Evolutionary conservation across 2,329 filamentous ascomycete species (phyloP), one percentile per base, ranked within the genome.

Genomic region (Colletotrichum lini): DNA sequence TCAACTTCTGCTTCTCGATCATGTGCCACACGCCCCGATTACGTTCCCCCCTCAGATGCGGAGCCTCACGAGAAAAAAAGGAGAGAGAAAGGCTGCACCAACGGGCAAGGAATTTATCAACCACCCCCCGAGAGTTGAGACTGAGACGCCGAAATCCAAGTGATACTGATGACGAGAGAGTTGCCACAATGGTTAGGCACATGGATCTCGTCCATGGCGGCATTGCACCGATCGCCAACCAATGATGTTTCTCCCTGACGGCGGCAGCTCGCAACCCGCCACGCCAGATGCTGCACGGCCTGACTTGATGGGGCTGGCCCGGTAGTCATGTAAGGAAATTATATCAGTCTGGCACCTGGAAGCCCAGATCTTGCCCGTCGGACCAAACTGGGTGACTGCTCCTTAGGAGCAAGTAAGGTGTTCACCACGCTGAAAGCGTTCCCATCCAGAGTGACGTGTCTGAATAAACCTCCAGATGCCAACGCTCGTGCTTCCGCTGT

Each of bases 251-350:
- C 38, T 2, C 59, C 59, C 30, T 72, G 60, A 26, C 8, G 15
- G 9, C 47, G 47, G 49, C 23, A 65, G 50, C 65, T 69, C 15
- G 54, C 69, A 9, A 69, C 68, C 15, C 47, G 54, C 70, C 65
- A 72, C 49, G 60, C 65, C 3, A 65, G 44, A 13, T 47, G 10
- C 4, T 52, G 30, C 6, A 38, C 23, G 23, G 18, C 26, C 15
- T 47, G 38, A 9, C 26, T 7, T 38, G 8, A 38, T 13, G 1
- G 40, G 4, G 2, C 47, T 56, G 57, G 23, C 30, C 26, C 15
- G 18, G 30, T 26, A 56, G 7, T 26, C 21, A 40, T 18, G 4
- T 10, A n/a, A 10, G 10, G 52, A 10, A 12, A 61, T 49, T 12
- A 6, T 21, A 23, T 72, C 60, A 2, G 65, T 65, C 47, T 72